These are phyloP conservation scores for Mycena galopus DNA, from an alignment of 768 basidiomycete genomes.

Conservation along the genomic window DNA sequence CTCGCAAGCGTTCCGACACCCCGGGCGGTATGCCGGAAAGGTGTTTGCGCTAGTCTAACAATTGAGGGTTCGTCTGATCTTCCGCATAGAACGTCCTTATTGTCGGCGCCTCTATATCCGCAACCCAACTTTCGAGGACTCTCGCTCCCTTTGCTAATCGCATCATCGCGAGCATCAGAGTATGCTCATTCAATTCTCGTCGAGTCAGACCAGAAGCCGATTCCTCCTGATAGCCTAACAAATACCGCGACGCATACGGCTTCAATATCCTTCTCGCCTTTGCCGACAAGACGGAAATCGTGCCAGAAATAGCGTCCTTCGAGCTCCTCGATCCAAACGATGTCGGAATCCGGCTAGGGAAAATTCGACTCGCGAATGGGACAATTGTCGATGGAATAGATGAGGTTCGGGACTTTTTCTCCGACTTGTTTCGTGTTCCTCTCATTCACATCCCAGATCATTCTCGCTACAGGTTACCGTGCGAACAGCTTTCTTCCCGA, in stretches of 20 bases:
- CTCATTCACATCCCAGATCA: slow-evolving; percentile 24
- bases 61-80: background rate
- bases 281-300: slow-evolving; percentile 41
- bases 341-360: no score
- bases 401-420: no score
- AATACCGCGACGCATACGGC: slow-evolving; percentile 23
- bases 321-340: no score
- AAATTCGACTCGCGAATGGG: no score
- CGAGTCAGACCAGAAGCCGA: slow-evolving; percentile 7
- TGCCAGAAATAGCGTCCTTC: slow-evolving; percentile 38
- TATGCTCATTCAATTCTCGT: background rate
- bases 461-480: slow-evolving; percentile 49
- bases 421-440: no score
- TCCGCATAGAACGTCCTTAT: slow-evolving; percentile 29
- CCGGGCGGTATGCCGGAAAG: slow-evolving; percentile 44
- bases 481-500: slow-evolving; percentile 44
- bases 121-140: slow-evolving; percentile 31
- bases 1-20: slow-evolving; percentile 47
- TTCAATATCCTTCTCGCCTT: slow-evolving; percentile 37
- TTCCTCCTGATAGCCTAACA: slow-evolving; percentile 33
- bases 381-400: no score
- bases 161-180: slow-evolving; percentile 35
- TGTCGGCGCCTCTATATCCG: slow-evolving; percentile 31
- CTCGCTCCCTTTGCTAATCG: slow-evolving; percentile 26
- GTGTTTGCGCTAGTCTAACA: slow-evolving; percentile 22